Percentiles rank a stretch among this genome's conserved stretches.
phyloP scores from a whole-genome alignment of 2,329 filamentous ascomycete species.

The Cladosporium phlei region DNA sequence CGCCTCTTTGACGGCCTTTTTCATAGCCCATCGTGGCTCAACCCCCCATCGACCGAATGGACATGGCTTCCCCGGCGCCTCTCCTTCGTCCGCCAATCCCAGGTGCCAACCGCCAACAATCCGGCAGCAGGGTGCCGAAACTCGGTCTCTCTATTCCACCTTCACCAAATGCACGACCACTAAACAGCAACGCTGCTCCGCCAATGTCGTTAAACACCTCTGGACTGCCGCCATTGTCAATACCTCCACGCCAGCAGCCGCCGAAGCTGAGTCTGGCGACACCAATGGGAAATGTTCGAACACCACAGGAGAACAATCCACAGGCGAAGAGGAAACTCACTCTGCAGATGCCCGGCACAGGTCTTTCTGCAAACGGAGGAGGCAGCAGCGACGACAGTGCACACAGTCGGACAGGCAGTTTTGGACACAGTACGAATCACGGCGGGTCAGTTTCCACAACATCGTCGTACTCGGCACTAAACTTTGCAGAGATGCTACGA shows the following conservation, averaged over 20 bases:
- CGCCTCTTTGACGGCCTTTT: constrained; percentile 27
- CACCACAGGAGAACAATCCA: constrained; percentile 57
- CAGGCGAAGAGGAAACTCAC: constrained; percentile 48
- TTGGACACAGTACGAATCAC: constrained; percentile 66
- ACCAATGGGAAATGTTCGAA: constrained; percentile 74
- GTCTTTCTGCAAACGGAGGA: constrained; percentile 63
- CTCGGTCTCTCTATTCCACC: constrained; percentile 87
- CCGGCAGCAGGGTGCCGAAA: constrained; percentile 52
- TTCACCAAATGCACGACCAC: constrained; percentile 75
- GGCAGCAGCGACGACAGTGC: constrained; percentile 68
- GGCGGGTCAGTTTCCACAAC: constrained; percentile 82
- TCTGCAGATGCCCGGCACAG: constrained; percentile 48
- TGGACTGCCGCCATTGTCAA: constrained; percentile 32
- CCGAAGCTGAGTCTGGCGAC: constrained; percentile 83
- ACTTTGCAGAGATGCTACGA: constrained; percentile 68
- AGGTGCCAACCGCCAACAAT: constrained; percentile 51
- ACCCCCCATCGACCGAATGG: constrained; percentile 31
- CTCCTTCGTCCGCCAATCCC: constrained; percentile 79
- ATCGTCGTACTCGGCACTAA: constrained; percentile 79
- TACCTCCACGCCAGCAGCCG: constrained; percentile 55
- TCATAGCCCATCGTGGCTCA: constrained; percentile 29
- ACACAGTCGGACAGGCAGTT: constrained; percentile 79
- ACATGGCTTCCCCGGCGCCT: constrained; percentile 72
- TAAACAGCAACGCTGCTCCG: constrained; percentile 42
- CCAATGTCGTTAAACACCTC: constrained; percentile 31